These are phyloP conservation scores for Lyophyllum shimeji DNA, from an alignment of 768 basidiomycete genomes.

Conservation along the genomic window DNA sequence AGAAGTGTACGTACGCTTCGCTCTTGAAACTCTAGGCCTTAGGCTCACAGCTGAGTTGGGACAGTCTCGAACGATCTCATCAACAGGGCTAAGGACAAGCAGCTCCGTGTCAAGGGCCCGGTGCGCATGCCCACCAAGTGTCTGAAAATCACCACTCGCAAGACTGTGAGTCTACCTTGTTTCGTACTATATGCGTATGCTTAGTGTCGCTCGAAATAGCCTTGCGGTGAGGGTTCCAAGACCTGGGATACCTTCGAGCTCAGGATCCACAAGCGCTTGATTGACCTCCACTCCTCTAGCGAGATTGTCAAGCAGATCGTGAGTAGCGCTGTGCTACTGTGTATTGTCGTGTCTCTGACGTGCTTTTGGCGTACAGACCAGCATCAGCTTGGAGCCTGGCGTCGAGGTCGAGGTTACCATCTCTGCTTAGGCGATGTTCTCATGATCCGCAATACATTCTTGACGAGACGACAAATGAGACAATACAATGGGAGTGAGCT, in stretches of 20 bases:
- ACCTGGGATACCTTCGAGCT: constrained; percentile 99
- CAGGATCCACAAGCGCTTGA: constrained; percentile 99
- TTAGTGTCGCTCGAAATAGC: constrained; percentile 41
- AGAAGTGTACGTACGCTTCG: constrained; percentile 74
- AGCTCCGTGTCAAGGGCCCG: constrained; percentile 98
- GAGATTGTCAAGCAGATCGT: constrained; percentile 99
- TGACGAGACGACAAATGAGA: not conserved
- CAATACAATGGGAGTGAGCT: not conserved
- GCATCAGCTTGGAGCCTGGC: constrained; percentile 98
- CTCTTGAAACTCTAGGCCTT: not conserved
- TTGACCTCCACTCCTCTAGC: constrained; percentile 97
- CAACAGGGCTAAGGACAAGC: constrained; percentile 99
- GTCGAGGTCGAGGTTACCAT: constrained; percentile 99
- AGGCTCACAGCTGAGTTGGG: not conserved
- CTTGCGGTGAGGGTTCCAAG: constrained; percentile 99
- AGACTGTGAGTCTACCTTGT: constrained; percentile 67
- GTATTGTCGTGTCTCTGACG: not conserved
- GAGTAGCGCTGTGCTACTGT: constrained; percentile 31
- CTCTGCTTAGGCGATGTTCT: constrained; percentile 51
- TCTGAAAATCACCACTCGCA: constrained; percentile 98
- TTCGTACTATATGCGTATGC: not conserved
- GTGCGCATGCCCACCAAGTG: constrained; percentile 99
- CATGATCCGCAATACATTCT: constrained; percentile 5
- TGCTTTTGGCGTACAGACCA: constrained; percentile 59
- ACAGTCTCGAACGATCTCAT: constrained; percentile 94